These are phyloP conservation scores for Populus hybrid DNA, from an alignment of 441 rosid genomes.

Conservation along the genomic window DNA sequence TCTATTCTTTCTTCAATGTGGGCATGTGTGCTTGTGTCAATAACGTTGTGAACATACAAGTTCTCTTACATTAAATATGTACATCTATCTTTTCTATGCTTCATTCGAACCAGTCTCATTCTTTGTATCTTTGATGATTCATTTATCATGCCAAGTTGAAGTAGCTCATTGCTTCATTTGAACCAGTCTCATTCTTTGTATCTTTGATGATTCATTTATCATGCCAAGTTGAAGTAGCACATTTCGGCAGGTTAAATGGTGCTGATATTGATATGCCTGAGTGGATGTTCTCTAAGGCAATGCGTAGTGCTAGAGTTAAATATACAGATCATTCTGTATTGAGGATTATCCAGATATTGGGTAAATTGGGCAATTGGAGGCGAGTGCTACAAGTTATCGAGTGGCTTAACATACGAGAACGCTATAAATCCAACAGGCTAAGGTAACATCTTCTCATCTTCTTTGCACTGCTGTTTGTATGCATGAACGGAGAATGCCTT, in stretches of 20 bases:
- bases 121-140: no score
- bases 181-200: neutral
- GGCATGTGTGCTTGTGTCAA: no score
- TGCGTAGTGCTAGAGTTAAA: constrained; percentile 81
- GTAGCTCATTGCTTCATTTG: no score
- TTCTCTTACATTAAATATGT: no score
- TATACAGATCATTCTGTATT: constrained; percentile 64
- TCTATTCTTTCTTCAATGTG: no score
- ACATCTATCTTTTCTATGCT: neutral
- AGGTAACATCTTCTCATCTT: constrained; percentile 36
- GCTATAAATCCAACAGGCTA: constrained; percentile 65
- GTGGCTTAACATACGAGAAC: constrained; percentile 90
- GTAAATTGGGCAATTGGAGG: constrained; percentile 94
- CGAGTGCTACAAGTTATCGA: constrained; percentile 88
- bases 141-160: no score
- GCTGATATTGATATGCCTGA: constrained; percentile 93
- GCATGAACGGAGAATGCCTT: neutral
- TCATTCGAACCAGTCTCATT: no score
- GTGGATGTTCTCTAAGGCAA: constrained; percentile 91
- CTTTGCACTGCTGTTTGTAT: constrained; percentile 4
- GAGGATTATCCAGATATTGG: constrained; percentile 77
- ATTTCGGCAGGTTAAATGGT: constrained; percentile 88
- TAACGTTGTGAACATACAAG: no score
- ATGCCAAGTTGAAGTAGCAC: constrained; percentile 35
- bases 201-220: neutral